Evolutionary conservation across 352 stramenopile species (phyloP), one percentile per base, ranked within the genome.

Genomic region (Phytophthora litchii): DNA sequence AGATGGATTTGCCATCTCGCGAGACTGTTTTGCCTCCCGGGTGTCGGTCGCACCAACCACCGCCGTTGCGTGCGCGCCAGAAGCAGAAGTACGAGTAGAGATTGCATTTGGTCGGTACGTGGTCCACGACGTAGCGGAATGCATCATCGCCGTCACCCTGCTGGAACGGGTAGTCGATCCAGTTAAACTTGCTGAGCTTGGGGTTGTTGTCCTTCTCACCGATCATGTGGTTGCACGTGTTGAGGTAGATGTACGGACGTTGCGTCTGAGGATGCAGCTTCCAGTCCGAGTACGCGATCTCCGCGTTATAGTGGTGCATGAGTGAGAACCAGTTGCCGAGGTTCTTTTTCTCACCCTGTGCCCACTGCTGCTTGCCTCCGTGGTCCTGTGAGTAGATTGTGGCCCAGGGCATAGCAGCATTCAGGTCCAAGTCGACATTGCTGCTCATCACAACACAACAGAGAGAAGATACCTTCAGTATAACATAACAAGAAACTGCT

Each of bases 191-290:
- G 53, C 50, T 64, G 47, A 95, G 70, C 4, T 57, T 70, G 20
- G 72, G 58, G 59, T 95, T 95, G 61, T 92, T 95, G 73, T 95
- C 86, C 36, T 60, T 74, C 65, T 95, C 77, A 40, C 86, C 83
- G 56, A 95, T 92, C 83, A 95, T 91, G 83, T 95, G 86, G 51
- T 95, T 95, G 76, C 86, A 95, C 44, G 86, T 95, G 76, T 94
- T 95, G 54, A 95, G 79, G 60, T 76, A 95, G n/a, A 94, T 65
- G 34, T 85, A 74, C 36, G 86, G 86, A 5, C 86, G 84, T 35
- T 85, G 51, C 16, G 62, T 77, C 61, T 74, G 70, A 7, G 44
- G 55, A 12, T 66, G 54, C 34, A 77, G 36, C 38, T 70, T 54
- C 86, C 86, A 95, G 25, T 80, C 68, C 10, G 46, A 49, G 52